Evolutionary conservation across 2,329 filamentous ascomycete species (phyloP).

Genomic region (Cladosporium sp.): DNA sequence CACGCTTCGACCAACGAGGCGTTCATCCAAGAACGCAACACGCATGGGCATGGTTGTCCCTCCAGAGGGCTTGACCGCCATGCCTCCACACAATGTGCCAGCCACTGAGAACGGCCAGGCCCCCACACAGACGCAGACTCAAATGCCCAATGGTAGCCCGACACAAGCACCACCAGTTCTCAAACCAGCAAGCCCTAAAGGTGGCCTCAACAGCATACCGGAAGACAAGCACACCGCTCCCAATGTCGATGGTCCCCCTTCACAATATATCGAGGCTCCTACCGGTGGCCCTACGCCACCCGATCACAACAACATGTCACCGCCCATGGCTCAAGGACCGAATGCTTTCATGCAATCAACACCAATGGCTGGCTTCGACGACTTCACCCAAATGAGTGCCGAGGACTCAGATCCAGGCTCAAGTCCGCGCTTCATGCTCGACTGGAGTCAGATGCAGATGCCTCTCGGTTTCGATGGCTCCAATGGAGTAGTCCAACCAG

Average conservation of each 20-base stretch:
- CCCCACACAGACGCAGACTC: constrained; percentile 16
- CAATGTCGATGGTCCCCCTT: constrained; percentile 32
- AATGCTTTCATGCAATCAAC: constrained; percentile 36
- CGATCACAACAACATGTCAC: constrained; percentile 30
- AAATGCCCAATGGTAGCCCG: constrained; percentile 13
- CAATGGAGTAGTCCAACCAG: constrained; percentile 35
- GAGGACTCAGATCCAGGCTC: constrained; percentile 39
- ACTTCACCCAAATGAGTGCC: constrained; percentile 36
- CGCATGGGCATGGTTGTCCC: constrained; percentile 30
- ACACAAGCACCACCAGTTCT: constrained; percentile 22
- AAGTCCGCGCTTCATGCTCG: constrained; percentile 46
- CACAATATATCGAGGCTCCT: constrained; percentile 39
- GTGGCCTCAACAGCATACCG: constrained; percentile 19
- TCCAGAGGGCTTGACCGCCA: constrained; percentile 24
- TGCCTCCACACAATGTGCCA: constrained; percentile 20
- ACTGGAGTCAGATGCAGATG: constrained; percentile 46
- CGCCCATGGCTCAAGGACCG: constrained; percentile 16
- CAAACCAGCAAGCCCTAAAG: constrained; percentile 32
- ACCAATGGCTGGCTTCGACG: constrained; percentile 43
- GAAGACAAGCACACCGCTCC: constrained; percentile 26
- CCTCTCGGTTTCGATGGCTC: constrained; percentile 37
- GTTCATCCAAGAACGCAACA: constrained; percentile 42
- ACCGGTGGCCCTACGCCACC: constrained; percentile 29
- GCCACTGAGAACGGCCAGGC: constrained; percentile 15
- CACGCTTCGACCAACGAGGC: constrained; percentile 43